Conservation (phyloP, 2,329 filamentous ascomycete genomes). For the Aureobasidium namibiae region DNA sequence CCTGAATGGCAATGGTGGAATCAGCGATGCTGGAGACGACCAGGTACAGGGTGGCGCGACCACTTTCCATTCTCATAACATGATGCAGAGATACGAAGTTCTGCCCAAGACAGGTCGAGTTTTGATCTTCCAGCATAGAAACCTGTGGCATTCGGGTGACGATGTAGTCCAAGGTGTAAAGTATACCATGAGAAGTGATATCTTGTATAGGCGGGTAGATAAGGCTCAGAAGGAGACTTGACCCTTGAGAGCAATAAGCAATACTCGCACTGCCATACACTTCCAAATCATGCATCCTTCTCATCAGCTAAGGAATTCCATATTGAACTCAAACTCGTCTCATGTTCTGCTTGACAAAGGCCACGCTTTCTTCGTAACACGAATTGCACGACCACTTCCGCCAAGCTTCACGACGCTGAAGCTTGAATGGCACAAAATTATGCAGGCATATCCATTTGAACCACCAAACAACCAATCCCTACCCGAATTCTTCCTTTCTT, state of each 20-base stretch:
- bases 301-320: too few relatives aligned
- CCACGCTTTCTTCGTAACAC: too few relatives aligned
- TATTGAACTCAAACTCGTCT: too few relatives aligned
- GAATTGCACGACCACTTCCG: not conserved
- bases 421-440: not conserved
- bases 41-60: constrained; percentile 47
- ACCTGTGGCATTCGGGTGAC: constrained; percentile 46
- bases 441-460: not conserved
- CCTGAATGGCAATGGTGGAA: constrained; percentile 35
- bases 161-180: constrained; percentile 47
- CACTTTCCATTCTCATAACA: constrained; percentile 37
- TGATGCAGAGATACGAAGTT: constrained; percentile 32
- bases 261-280: too few relatives aligned
- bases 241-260: too few relatives aligned
- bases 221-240: too few relatives aligned
- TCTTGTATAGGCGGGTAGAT: constrained; percentile 37
- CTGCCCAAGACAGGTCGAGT: constrained; percentile 44
- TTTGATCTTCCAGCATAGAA: constrained; percentile 49
- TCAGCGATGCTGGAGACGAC: not conserved
- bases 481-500: not conserved
- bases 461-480: not conserved
- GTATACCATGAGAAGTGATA: constrained; percentile 48
- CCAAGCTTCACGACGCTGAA: not conserved
- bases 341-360: too few relatives aligned
- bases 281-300: too few relatives aligned